Evolutionary conservation across 2,329 filamentous ascomycete genomes (phyloP).

Genomic region (Juglanconis sp.): DNA sequence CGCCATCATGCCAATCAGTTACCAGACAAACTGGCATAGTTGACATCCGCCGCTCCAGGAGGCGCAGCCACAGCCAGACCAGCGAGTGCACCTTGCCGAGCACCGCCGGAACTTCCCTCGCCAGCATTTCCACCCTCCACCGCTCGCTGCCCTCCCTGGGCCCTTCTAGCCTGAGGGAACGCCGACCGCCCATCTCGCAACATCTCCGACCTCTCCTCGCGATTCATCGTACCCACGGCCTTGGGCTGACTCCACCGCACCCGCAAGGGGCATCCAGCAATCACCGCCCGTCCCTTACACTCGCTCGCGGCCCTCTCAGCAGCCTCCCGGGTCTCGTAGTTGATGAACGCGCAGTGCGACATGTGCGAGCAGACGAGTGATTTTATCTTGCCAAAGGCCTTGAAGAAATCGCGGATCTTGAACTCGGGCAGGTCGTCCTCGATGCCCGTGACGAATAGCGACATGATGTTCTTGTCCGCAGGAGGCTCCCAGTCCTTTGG

Average conservation of each 20-base stretch:
- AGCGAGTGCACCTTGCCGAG: constrained; percentile 24
- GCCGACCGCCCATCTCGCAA: constrained; percentile 71
- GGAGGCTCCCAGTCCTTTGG: constrained; percentile 86
- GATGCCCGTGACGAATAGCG: constrained; percentile 89
- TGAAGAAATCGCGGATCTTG: constrained; percentile 87
- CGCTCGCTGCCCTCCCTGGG: constrained; percentile 29
- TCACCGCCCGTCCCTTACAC: constrained; percentile 83
- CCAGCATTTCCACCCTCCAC: constrained; percentile 28
- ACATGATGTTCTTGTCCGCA: constrained; percentile 79
- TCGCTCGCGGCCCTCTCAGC: constrained; percentile 83
- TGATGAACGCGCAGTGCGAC: constrained; percentile 95
- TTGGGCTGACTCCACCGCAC: constrained; percentile 93
- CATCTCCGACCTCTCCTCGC: constrained; percentile 78
- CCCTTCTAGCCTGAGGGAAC: constrained; percentile 45
- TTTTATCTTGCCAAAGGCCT: constrained; percentile 82
- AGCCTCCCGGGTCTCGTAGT: constrained; percentile 79
- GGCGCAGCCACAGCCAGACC: constrained; percentile 64
- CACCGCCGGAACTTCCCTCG: constrained; percentile 23
- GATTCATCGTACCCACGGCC: constrained; percentile 86
- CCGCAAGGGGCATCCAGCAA: constrained; percentile 84
- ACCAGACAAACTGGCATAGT: constrained; percentile 82
- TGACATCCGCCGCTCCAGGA: constrained; percentile 72
- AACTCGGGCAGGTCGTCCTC: constrained; percentile 95
- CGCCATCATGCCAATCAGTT: constrained; percentile 26
- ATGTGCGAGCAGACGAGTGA: constrained; percentile 95